Evolutionary conservation across 345 rosid species (phyloP).

Genomic region (Euclidium syriacum): DNA sequence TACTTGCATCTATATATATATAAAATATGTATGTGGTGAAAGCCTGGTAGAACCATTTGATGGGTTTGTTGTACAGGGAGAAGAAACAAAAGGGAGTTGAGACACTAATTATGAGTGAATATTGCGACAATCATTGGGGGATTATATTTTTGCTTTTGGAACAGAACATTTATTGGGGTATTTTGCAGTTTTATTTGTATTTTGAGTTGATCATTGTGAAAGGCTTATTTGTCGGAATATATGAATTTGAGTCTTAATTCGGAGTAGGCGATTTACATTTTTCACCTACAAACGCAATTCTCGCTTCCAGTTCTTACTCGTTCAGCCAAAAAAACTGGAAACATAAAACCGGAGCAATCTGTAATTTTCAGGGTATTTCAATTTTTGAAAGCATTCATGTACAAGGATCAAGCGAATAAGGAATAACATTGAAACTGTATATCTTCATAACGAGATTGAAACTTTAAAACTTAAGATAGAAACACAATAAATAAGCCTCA

Average conservation of each 20-base stretch:
- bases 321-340: no score
- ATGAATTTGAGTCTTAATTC: no score
- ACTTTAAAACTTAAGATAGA: background rate
- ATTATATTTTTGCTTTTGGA: background rate
- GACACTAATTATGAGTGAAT: background rate
- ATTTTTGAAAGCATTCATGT: background rate
- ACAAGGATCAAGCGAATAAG: background rate
- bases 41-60: background rate
- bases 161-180: background rate
- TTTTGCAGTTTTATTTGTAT: background rate
- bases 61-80: background rate
- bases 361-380: no score
- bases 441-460: background rate
- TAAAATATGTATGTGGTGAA: background rate
- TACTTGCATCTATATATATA: background rate
- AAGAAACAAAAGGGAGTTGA: background rate
- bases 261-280: no score
- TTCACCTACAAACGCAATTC: no score
- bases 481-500: background rate
- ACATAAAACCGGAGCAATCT: no score
- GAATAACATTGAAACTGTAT: background rate
- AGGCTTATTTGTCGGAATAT: no score
- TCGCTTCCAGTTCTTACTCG: no score
- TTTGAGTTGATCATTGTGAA: background rate
- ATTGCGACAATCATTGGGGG: background rate